Percentiles rank a stretch among this genome's conserved stretches.
Evolutionary conservation across 257 asterid genomes (phyloP).

Genomic region (Paraleonurus japonicus): DNA sequence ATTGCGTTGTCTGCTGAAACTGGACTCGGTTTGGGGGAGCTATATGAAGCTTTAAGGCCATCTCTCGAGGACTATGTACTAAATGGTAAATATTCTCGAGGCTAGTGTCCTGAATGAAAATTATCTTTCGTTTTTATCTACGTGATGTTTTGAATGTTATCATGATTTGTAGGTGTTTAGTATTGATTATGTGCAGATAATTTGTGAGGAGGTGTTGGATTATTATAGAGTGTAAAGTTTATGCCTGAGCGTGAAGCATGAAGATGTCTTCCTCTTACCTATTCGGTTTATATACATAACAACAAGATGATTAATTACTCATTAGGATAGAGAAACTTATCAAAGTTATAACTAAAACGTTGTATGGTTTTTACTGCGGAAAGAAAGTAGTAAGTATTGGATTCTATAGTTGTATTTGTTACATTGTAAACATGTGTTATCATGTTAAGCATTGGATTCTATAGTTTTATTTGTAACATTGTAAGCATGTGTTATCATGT

Average conservation of each 20-base stretch:
- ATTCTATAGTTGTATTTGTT: background rate
- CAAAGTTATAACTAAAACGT: background rate
- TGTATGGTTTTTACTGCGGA: background rate
- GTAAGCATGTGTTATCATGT: background rate
- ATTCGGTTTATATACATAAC: background rate
- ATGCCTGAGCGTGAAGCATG: slow-evolving; percentile 4
- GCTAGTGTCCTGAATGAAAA: background rate
- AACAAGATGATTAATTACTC: background rate
- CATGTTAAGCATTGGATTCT: slow-evolving; percentile 14
- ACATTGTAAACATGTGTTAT: background rate
- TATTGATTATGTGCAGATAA: background rate
- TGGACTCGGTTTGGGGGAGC: slow-evolving; percentile 82
- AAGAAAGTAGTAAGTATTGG: slow-evolving; percentile 7
- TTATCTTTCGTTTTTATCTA: background rate
- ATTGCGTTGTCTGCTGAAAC: slow-evolving; percentile 95
- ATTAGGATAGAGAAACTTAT: background rate
- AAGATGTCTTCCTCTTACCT: background rate
- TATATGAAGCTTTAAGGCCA: slow-evolving; percentile 68
- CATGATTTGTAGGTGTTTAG: background rate
- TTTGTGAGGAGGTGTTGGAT: background rate
- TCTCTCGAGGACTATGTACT: slow-evolving; percentile 67
- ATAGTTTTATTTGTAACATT: background rate
- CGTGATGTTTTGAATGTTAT: slow-evolving; percentile 2
- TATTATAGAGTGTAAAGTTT: background rate
- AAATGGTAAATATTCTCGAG: slow-evolving; percentile 41